phyloP scores from a whole-genome alignment of 257 asterid species.

The Penstemon davidsonii region DNA sequence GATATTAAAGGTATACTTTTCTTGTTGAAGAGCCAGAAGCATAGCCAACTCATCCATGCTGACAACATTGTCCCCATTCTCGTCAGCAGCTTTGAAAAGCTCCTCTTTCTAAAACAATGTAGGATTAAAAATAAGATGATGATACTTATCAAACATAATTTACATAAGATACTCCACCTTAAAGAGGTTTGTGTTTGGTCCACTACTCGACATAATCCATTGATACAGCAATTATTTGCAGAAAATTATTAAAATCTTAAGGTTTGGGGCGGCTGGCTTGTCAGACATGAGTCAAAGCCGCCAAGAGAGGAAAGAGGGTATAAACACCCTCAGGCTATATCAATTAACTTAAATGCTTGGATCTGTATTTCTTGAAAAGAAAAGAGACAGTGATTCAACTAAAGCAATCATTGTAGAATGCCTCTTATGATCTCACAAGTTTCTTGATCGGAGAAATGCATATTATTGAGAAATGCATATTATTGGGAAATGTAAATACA shows the following conservation, averaged over 20 bases:
- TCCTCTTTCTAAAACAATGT: conserved; percentile 74
- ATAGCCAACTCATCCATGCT: conserved; percentile 94
- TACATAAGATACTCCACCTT: conserved; percentile 11
- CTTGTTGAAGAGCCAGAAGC: conserved; percentile 90
- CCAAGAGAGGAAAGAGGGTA: neutral
- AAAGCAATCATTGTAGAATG: conserved; percentile 2
- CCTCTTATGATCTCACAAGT: neutral
- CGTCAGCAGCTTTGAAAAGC: conserved; percentile 89
- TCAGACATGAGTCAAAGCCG: too few relatives aligned
- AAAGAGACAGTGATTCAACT: neutral
- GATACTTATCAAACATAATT: conserved; percentile 13
- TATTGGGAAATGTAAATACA: neutral
- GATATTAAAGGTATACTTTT: conserved; percentile 53
- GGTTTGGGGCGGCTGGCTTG: too few relatives aligned
- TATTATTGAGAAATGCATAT: neutral
- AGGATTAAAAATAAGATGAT: conserved; percentile 28
- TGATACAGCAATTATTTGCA: conserved; percentile 17
- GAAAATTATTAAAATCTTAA: neutral
- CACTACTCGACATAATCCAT: neutral
- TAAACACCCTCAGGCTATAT: conserved; percentile 10
- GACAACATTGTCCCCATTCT: conserved; percentile 87
- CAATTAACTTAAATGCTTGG: conserved; percentile 13
- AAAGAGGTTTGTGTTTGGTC: conserved; percentile 22
- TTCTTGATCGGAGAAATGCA: conserved; percentile 13
- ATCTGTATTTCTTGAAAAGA: neutral